Evolutionary conservation across 768 basidiomycete genomes (phyloP), one percentile per base, ranked within the genome.

Genomic region (Lentinula raphanica): DNA sequence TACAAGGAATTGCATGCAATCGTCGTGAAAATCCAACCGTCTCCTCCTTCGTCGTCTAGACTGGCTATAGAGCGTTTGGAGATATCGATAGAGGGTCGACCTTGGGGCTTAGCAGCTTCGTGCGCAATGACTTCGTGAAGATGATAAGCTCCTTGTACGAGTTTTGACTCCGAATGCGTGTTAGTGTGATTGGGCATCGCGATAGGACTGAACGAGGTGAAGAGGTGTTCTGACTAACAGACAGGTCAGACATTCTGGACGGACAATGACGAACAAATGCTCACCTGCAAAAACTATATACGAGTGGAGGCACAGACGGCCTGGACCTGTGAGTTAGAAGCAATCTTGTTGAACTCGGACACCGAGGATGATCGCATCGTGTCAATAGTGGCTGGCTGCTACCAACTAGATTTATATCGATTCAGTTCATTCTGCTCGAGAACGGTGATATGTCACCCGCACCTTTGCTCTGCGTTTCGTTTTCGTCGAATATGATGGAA

Each of bases 101-200:
- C 57, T 23, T 59, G 54, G 15, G 39, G 27, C 9, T 51, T 53
- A 7, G 71, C 63, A 15, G 23, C 13, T 12, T 64, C 61, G 59
- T 84, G 78, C 1, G 83, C 83, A 4, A 78, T 72, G 27, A 81
- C 61, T 66, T 97, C 94, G 58, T 89, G 82, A 0, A 84, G 78
- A 65, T 94, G 92, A 70, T 98, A 98, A 2, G 94, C 94, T 0
- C 94, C 94, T 23, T 94, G 84, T 29, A 97, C 94, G 49, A 98
- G 87, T 71, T 97, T n/a, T 98, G 56, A 93, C 85, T 9, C 94
- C 94, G 0, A 96, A 79, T 0, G 88, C 77, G 67, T 91, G 96
- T 36, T 81, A 77, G 61, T 86, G 76, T 51, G 68, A 69, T 60
- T 80, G 76, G 3, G 94, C 89, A 51, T 90, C 87, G 13, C 71